Base-by-base conservation (phyloP, 768 basidiomycete species). In the Psilocybe tampanensis region DNA sequence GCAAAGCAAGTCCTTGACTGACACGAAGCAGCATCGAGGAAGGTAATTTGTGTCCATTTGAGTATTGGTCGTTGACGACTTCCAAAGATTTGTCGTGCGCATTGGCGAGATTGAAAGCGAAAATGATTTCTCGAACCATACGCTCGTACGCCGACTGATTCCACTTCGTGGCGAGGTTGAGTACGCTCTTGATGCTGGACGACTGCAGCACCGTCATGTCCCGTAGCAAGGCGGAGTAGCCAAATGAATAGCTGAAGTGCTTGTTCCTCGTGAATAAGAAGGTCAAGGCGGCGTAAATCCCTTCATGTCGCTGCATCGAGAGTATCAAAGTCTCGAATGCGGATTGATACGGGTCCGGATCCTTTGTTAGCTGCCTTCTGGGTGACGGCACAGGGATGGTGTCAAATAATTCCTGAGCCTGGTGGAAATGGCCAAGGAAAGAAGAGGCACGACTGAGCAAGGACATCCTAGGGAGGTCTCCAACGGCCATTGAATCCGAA, bases 371-470 rank as follows among this genome's bases (percentile, higher is more conserved):
- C 17, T 11, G 3, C 45, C 32, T 23, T 33, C 1, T 24, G n/a
- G 21, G 2, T 21, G 19, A 13, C 22, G 33, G 26, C 7, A 13
- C 29, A 29, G 43, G 45, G 12, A 45, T 47, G 6, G 18, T 21
- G 9, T 53, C 36, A 15, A 60, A 22, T n/a, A 52, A 52, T n/a
- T 42, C 23, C 26, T 52, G 26, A 17, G 59, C 44, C 21, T 55
- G 15, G 9, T 55, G 18, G 24, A 55, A 48, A 8, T 32, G 26
- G 13, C 56, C 48, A 23, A 21, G 34, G 21, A 57, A 64, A 8
- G 59, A 54, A 8, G 45, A 42, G 8, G 58, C 60, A 17, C 60
- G 58, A 47, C 52, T 41, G 17, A 34, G 22, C 12, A 60, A 23
- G 15, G 58, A 59, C 24, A 48, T 44, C n/a, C 32, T 55, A 23